Percentiles rank a stretch among this genome's conserved stretches.
phyloP scores from a whole-genome alignment of 2,329 filamentous ascomycete species.

The Apiospora hydei region DNA sequence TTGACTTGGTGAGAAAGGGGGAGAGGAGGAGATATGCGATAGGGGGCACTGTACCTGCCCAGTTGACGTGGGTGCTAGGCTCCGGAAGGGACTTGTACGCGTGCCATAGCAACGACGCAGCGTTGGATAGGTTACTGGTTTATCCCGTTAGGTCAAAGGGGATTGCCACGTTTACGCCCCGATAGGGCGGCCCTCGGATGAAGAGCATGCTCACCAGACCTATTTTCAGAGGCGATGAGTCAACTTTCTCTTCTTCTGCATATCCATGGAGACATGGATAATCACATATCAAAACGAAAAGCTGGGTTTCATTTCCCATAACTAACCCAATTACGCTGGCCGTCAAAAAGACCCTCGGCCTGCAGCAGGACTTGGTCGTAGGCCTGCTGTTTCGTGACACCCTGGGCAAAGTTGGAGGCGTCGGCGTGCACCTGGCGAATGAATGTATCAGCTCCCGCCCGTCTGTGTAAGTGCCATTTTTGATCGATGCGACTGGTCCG shows the following conservation, averaged over 20 bases:
- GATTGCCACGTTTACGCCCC: not conserved
- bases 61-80: slow-evolving; percentile 75
- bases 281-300: slow-evolving; percentile 49
- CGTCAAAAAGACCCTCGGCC: slow-evolving; percentile 72
- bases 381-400: slow-evolving; percentile 73
- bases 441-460: not conserved
- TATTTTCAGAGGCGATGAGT: not conserved
- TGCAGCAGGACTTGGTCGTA: slow-evolving; percentile 78
- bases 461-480: not conserved
- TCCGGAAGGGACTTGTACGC: slow-evolving; percentile 75
- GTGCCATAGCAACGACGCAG: slow-evolving; percentile 80
- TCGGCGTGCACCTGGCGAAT: slow-evolving; percentile 74
- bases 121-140: slow-evolving; percentile 77
- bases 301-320: not conserved
- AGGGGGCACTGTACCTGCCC: slow-evolving; percentile 63
- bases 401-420: slow-evolving; percentile 73
- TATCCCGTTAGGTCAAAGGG: not conserved
- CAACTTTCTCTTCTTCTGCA: not conserved
- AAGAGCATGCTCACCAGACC: slow-evolving; percentile 21
- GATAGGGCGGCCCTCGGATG: not conserved
- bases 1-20: slow-evolving; percentile 14
- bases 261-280: slow-evolving; percentile 25
- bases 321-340: slow-evolving; percentile 80
- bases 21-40: slow-evolving; percentile 10
- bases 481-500: not conserved